phyloP scores from a whole-genome alignment of 176 grass and related monocot species.

The Triticum turgidum region DNA sequence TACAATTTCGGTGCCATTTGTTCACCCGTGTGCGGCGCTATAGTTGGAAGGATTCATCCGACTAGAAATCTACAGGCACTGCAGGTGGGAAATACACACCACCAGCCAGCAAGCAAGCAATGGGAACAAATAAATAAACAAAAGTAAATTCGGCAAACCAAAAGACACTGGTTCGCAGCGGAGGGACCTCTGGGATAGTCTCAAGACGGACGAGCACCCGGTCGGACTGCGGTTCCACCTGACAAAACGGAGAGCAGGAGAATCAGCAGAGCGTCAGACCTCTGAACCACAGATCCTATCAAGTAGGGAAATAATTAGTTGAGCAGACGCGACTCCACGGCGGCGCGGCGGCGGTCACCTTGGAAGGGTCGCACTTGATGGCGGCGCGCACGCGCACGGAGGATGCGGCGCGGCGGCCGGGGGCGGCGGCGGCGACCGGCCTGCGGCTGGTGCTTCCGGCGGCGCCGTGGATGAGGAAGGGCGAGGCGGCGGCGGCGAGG shows the following conservation, averaged over 20 bases:
- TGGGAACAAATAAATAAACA: neutral
- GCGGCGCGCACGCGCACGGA: constrained; percentile 44
- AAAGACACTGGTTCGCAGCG: neutral
- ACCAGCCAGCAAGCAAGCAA: neutral
- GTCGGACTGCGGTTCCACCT: constrained; percentile 86
- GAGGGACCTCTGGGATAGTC: constrained; percentile 74
- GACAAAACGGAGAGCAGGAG: neutral
- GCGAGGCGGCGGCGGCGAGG: constrained; percentile 36
- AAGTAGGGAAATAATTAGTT: neutral
- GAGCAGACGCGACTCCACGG: neutral
- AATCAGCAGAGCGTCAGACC: neutral
- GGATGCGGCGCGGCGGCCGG: constrained; percentile 19
- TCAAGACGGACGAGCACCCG: constrained; percentile 84
- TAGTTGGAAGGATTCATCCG: neutral
- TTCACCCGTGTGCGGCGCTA: neutral
- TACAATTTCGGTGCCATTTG: neutral
- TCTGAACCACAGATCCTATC: constrained; percentile 2
- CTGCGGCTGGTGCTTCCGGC: neutral
- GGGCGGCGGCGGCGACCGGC: constrained; percentile 26
- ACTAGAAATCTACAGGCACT: neutral
- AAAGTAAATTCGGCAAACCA: neutral
- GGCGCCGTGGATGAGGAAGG: constrained; percentile 45
- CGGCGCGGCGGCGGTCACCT: constrained; percentile 30
- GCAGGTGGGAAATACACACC: neutral
- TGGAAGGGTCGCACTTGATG: constrained; percentile 73